Base-by-base conservation (phyloP, 306 rosid species). In the Potentilla sterilis region DNA sequence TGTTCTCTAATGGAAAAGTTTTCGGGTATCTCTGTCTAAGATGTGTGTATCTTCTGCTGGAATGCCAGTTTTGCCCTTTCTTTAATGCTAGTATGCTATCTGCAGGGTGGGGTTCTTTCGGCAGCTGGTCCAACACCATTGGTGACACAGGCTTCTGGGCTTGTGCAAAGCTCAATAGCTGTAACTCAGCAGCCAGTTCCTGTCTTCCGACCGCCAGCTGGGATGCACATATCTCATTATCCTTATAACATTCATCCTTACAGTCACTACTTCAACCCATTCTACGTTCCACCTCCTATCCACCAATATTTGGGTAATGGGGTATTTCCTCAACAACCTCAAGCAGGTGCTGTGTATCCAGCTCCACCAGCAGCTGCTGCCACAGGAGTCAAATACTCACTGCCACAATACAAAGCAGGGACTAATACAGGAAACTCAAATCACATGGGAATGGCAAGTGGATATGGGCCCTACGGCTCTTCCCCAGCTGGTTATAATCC, bases 281-380 rank as follows among this genome's bases (percentile, higher is more conserved):
- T 89, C 82, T 95, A 89, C 4, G 91, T 89, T 77, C 88, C 93
- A 24, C 92, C 97, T 75, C 97, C 92, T 73, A 88, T 95, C 75
- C 97, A 90, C 87, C 99, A 90, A 78, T 90, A 84, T 86, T 46
- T 92, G 89, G 96, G 97, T 70, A 95, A 92, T 72, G 93, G 96
- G 68, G 87, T 88, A 22, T 95, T 86, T 88, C 91, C 97, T 61
- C 99, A 88, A 78, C 99, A 90, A 80, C 97, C 97, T 83, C 97
- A 88, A 74, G 92, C 93, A 59, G 88, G 89, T 80, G 81, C 87
- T 62, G 86, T 95, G 63, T 95, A 90, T 85, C 91, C 95, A 46
- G 84, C 97, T 74, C 92, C 97, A 22, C 82, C 87, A 21, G 82
- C 91, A 43, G 88, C 89, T 64, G 89, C 93, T 58, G 75, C 90